These are phyloP conservation scores for Nematodospora valgi DNA, from an alignment of 805 yeast genomes.

Conservation along the genomic window DNA sequence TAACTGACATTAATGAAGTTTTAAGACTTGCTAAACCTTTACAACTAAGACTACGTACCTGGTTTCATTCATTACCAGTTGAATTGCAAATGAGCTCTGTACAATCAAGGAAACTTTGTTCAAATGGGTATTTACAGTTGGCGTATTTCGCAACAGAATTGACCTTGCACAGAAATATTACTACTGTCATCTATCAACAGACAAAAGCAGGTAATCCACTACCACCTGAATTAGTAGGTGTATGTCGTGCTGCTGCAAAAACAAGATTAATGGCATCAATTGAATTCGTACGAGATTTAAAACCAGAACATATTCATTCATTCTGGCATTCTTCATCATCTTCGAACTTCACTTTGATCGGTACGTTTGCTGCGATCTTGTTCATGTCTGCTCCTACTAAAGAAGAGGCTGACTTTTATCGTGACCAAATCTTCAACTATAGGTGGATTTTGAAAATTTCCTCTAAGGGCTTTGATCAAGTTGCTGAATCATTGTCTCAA, in stretches of 20 bases:
- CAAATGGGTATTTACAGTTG: slow-evolving; percentile 76
- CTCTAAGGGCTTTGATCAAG: slow-evolving; percentile 74
- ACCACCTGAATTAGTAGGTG: slow-evolving; percentile 39
- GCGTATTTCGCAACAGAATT: slow-evolving; percentile 90
- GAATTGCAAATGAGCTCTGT: slow-evolving; percentile 61
- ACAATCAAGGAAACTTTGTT: slow-evolving; percentile 59
- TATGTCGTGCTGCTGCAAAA: slow-evolving; percentile 82
- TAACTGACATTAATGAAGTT: slow-evolving; percentile 62
- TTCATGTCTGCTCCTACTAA: slow-evolving; percentile 60
- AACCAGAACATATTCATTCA: slow-evolving; percentile 79
- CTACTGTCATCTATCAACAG: slow-evolving; percentile 47
- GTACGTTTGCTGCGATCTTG: slow-evolving; percentile 81
- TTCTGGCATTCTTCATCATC: slow-evolving; percentile 89
- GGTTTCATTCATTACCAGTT: slow-evolving; percentile 73
- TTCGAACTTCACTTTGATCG: slow-evolving; percentile 75
- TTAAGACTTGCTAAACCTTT: slow-evolving; percentile 77
- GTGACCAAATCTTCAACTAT: slow-evolving; percentile 70
- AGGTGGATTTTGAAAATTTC: slow-evolving; percentile 73
- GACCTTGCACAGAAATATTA: slow-evolving; percentile 76
- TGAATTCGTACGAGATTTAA: slow-evolving; percentile 71
- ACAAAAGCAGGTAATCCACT: slow-evolving; percentile 27
- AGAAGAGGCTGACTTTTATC: slow-evolving; percentile 63
- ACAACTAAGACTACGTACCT: slow-evolving; percentile 64
- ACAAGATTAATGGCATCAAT: slow-evolving; percentile 79
- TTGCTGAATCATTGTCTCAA: slow-evolving; percentile 66